These are phyloP conservation scores for Pseudogymnoascus sp. DNA, from an alignment of 2,329 filamentous ascomycete genomes.

Conservation along the genomic window DNA sequence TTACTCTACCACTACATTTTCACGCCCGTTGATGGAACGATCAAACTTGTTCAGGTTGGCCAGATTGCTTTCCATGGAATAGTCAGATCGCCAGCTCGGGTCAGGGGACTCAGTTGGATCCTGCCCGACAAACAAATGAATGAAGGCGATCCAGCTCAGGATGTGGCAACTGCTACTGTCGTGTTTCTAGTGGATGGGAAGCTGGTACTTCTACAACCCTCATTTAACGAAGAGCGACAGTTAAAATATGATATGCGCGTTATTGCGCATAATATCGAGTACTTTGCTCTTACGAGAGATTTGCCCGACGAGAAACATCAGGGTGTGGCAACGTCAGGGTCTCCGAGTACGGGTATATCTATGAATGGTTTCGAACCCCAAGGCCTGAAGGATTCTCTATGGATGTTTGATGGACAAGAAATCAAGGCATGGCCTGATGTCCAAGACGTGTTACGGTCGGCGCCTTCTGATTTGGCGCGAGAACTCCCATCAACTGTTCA, in stretches of 20 bases:
- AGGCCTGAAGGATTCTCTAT: conserved; percentile 72
- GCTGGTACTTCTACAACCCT: conserved; percentile 83
- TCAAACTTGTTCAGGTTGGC: conserved; percentile 84
- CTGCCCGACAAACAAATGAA: conserved; percentile 81
- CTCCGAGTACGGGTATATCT: conserved; percentile 11
- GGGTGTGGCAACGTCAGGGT: conserved; percentile 14
- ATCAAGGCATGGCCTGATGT: conserved; percentile 86
- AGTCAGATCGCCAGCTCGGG: conserved; percentile 83
- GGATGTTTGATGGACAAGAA: conserved; percentile 85
- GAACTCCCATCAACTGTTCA: conserved; percentile 69
- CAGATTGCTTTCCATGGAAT: conserved; percentile 98
- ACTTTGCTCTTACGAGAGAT: conserved; percentile 87
- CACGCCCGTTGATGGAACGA: conserved; percentile 56
- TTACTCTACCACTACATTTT: conserved; percentile 93
- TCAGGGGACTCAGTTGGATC: conserved; percentile 92
- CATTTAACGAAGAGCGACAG: conserved; percentile 70
- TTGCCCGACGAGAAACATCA: conserved; percentile 43
- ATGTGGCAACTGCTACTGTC: conserved; percentile 88
- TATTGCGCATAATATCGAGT: conserved; percentile 92
- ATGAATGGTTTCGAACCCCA: conserved; percentile 13
- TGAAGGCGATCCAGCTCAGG: conserved; percentile 89
- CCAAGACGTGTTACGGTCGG: conserved; percentile 69
- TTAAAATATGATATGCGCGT: conserved; percentile 98
- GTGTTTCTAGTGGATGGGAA: conserved; percentile 97
- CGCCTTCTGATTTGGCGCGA: conserved; percentile 55